Evolutionary conservation across 75 land plant genomes (phyloP).

Genomic region (Pseudotsuga menziesii): DNA sequence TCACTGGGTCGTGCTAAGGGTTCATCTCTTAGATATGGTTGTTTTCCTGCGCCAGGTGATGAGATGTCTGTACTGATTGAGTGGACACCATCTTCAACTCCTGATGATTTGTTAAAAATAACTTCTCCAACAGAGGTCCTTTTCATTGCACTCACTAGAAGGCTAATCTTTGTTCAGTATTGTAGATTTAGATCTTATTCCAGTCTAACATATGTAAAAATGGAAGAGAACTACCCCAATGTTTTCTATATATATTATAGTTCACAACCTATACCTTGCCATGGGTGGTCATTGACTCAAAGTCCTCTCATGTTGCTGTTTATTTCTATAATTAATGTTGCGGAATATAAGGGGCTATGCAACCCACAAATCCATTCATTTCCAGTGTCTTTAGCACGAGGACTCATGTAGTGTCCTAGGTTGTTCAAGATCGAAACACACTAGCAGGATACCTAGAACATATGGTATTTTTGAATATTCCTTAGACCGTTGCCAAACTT

Average conservation of each 20-base stretch:
- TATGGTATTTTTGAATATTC: no score
- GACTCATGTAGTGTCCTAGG: no score
- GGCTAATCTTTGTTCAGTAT: not conserved
- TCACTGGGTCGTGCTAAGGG: slow-evolving; percentile 14
- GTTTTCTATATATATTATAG: not conserved
- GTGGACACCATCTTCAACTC: slow-evolving; percentile 24
- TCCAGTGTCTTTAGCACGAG: no score
- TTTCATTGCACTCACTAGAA: not conserved
- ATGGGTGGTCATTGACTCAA: no score
- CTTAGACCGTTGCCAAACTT: no score
- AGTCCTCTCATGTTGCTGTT: no score
- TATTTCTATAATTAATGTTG: no score
- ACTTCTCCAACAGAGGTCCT: slow-evolving; percentile 23
- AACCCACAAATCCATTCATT: no score
- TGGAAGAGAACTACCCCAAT: not conserved
- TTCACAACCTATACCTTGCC: not conserved
- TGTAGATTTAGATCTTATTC: not conserved
- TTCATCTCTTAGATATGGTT: slow-evolving; percentile 26
- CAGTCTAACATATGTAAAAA: not conserved
- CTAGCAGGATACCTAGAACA: no score
- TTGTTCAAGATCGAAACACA: no score
- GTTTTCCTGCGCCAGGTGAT: slow-evolving; percentile 34
- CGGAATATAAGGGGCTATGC: no score
- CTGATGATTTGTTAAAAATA: slow-evolving; percentile 23
- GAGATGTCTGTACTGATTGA: slow-evolving; percentile 33